A percentile compares a stretch with the other conserved stretches of the same genome.
phyloP scores from a whole-genome alignment of 116 monocot species.

The Zostera marina region DNA sequence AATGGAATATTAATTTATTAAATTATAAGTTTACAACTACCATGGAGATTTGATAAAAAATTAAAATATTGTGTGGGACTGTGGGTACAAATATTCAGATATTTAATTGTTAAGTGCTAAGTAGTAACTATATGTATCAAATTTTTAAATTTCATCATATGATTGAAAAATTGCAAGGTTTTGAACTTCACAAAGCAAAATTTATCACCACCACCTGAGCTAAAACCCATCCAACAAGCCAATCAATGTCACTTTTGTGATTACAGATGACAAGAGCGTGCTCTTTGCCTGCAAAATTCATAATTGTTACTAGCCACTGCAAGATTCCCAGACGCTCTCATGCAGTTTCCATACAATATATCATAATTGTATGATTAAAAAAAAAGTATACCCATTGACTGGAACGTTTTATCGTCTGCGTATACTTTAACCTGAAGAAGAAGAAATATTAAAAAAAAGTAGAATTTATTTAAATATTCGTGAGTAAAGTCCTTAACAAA shows the following conservation, averaged over 20 bases:
- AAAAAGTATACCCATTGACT: slow-evolving; percentile 45
- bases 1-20: background rate
- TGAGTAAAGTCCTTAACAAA: too few relatives aligned
- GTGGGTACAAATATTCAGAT: background rate
- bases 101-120: background rate
- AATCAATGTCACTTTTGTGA: slow-evolving; percentile 96
- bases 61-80: too few relatives aligned
- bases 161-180: background rate
- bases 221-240: slow-evolving; percentile 98
- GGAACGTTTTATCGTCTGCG: slow-evolving; percentile 64
- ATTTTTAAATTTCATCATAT: background rate
- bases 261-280: slow-evolving; percentile 86
- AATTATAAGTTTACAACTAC: background rate
- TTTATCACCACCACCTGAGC: slow-evolving; percentile 47
- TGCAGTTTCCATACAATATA: too few relatives aligned
- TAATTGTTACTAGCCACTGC: background rate
- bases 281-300: slow-evolving; percentile 61
- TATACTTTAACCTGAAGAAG: slow-evolving; percentile 49
- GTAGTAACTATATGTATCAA: background rate
- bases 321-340: background rate
- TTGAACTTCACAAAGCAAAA: background rate
- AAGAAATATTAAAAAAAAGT: slow-evolving; percentile 11
- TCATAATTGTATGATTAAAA: too few relatives aligned
- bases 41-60: background rate
- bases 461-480: background rate